A percentile compares a stretch with the other conserved stretches of the same genome.
These are phyloP conservation scores for Furcasterigmium sp. DNA, from an alignment of 2,329 filamentous ascomycete genomes.

Conservation along the genomic window DNA sequence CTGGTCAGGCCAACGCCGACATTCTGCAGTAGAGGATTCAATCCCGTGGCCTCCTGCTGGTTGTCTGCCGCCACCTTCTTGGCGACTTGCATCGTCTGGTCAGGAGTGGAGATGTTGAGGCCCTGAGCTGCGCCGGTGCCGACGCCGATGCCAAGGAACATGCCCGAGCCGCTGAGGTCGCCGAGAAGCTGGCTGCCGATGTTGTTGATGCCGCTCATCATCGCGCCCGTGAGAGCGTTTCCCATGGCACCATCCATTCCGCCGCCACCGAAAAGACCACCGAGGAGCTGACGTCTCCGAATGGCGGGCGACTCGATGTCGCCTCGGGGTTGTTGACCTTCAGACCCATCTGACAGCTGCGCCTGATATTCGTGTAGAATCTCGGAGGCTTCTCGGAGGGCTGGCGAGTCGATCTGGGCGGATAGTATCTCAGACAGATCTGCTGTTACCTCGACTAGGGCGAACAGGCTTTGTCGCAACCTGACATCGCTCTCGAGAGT, in stretches of 20 bases:
- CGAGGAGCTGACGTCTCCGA: background rate
- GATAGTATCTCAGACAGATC: constrained; percentile 9
- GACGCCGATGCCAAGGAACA: constrained; percentile 18
- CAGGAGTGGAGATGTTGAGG: constrained; percentile 13
- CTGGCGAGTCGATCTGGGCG: constrained; percentile 4
- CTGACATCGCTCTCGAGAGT: constrained; percentile 8
- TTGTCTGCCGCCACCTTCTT: constrained; percentile 19
- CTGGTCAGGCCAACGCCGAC: constrained; percentile 20
- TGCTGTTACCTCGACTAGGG: constrained; percentile 10
- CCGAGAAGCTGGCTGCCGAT: constrained; percentile 7
- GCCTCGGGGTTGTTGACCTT: background rate
- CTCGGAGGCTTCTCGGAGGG: constrained; percentile 8
- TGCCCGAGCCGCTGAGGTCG: constrained; percentile 10
- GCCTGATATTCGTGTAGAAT: constrained; percentile 7
- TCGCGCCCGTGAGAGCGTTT: constrained; percentile 6
- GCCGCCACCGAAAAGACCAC: background rate
- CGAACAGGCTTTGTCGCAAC: constrained; percentile 8
- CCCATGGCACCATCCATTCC: constrained; percentile 2
- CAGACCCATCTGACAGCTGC: constrained; percentile 4
- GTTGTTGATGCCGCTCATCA: constrained; percentile 9
- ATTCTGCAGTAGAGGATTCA: constrained; percentile 23
- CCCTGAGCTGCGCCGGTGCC: constrained; percentile 18
- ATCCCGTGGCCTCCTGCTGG: constrained; percentile 19
- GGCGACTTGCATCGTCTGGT: constrained; percentile 8
- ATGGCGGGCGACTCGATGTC: background rate